Base-by-base conservation (phyloP, 179 eudicot species). In the Heliamphora pulchella region DNA sequence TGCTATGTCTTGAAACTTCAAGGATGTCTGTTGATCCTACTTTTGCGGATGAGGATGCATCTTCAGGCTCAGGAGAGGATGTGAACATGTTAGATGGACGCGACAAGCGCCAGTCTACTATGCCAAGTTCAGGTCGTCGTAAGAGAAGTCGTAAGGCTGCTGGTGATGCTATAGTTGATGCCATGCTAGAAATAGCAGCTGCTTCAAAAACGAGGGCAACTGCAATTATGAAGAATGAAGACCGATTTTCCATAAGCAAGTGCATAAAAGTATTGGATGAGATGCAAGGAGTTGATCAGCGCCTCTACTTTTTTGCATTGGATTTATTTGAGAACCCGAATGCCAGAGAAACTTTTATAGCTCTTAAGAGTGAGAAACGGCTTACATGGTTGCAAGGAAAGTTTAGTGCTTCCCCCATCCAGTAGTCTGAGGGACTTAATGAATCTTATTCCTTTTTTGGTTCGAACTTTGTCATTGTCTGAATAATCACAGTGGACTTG, bases 111-210 rank as follows among this genome's bases (percentile, higher is more conserved):
- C 91, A 89, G 70, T 63, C 89, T 75, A 80, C 75, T 14, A 80
- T 81, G 4, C 85, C 87, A 47, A 80, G 79, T 81, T 81, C 94
- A 51, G 89, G 88, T 53, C 79, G 82, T 80, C 92, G 85, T 78
- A 92, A 91, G 85, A 91, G 94, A 87, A 88, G 89, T 80, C 91
- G 93, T 51, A 89, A 90, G 85, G 97, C 95, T 53, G 87, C 93
- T 47, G 88, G 93, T 73, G 93, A 90, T 81, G 90, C 90, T 43
- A 90, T 91, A 51, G 93, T 91, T 77, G 92, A 92, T 79, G 93
- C 94, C 73, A 91, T 90, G 97, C 84, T 92, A 70, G 89, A 92
- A 85, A 90, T 91, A 81, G 95, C 97, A 69, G 89, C 90, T 81
- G 95, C 95, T 78, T 92, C 97, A 58, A 91, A 89, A 79, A 83